Evolutionary conservation across 108 stramenopile genomes (phyloP).

Genomic region (Cyclotella cryptica): DNA sequence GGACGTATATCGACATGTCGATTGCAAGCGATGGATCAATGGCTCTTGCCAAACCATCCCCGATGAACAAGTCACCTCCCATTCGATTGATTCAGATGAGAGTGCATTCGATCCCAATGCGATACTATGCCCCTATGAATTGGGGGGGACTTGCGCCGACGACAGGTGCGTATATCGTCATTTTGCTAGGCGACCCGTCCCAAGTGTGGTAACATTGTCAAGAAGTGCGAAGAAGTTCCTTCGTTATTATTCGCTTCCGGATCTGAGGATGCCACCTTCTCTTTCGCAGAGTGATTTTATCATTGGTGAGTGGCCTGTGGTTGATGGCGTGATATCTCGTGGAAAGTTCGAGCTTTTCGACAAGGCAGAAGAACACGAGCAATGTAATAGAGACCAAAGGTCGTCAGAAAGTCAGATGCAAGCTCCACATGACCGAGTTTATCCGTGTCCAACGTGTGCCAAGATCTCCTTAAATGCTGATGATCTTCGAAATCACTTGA

Average conservation of each 20-base stretch:
- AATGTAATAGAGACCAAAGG: too few species aligned
- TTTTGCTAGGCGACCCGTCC: conserved; percentile 7
- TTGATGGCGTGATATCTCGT: too few species aligned
- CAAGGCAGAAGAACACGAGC: background rate
- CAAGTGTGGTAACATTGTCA: conserved; percentile 1
- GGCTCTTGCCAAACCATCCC: too few species aligned
- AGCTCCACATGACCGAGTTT: background rate
- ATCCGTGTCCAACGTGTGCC: conserved; percentile 12
- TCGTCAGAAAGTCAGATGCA: background rate
- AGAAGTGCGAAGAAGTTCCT: conserved; percentile 10
- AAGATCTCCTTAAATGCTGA: background rate
- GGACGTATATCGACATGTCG: conserved; percentile 31
- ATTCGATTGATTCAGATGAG: background rate
- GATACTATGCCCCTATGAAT: conserved; percentile 75
- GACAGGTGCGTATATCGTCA: conserved; percentile 76
- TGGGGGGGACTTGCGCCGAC: conserved; percentile 75
- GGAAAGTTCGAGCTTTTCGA: background rate
- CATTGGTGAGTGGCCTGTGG: background rate
- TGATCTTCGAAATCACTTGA: conserved; percentile 14
- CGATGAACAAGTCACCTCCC: background rate
- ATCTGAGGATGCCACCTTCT: conserved; percentile 23
- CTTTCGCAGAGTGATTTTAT: conserved; percentile 17
- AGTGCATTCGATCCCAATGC: conserved; percentile 62
- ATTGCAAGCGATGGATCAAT: conserved; percentile 18
- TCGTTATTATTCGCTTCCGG: conserved; percentile 17